phyloP scores from a whole-genome alignment of 352 stramenopile species.

The Pythium grandisporangium region DNA sequence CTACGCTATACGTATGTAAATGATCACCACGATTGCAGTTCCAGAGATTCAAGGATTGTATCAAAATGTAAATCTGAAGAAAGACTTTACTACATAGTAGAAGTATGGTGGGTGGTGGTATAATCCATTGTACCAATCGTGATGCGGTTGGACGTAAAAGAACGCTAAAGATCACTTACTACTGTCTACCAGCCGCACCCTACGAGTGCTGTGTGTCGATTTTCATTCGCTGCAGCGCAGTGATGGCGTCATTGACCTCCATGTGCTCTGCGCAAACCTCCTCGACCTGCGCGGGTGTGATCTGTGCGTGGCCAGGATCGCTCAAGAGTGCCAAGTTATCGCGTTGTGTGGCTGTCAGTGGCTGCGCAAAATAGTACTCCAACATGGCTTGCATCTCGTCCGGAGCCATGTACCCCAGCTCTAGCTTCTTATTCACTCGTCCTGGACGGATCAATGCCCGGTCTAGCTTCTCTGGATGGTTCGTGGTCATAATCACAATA shows the following conservation, averaged over 20 bases:
- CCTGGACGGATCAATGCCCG: slow-evolving; percentile 85
- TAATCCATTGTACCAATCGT: too few species aligned
- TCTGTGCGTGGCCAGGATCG: neutral
- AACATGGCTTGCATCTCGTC: slow-evolving; percentile 46
- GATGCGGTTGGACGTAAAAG: too few species aligned
- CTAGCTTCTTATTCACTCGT: slow-evolving; percentile 84
- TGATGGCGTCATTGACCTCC: slow-evolving; percentile 13
- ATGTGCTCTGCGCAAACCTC: slow-evolving; percentile 42
- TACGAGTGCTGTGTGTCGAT: too few species aligned
- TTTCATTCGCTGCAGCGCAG: too few species aligned
- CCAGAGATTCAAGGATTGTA: too few species aligned
- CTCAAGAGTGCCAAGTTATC: slow-evolving; percentile 7
- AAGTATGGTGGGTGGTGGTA: too few species aligned
- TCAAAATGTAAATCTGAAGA: too few species aligned
- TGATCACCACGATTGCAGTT: too few species aligned
- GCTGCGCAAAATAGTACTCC: slow-evolving; percentile 51
- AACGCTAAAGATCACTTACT: too few species aligned
- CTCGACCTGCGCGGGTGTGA: slow-evolving; percentile 43
- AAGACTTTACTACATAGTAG: too few species aligned
- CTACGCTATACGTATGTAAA: too few species aligned
- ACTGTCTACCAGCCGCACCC: too few species aligned
- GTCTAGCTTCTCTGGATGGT: slow-evolving; percentile 90
- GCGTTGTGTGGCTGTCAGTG: slow-evolving; percentile 16
- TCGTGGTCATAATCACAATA: slow-evolving; percentile 92
- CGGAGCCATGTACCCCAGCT: slow-evolving; percentile 50